A percentile compares a stretch with the other conserved stretches of the same genome.
Evolutionary conservation across 2,329 filamentous ascomycete species (phyloP).

Genomic region (Cytospora leucostoma): DNA sequence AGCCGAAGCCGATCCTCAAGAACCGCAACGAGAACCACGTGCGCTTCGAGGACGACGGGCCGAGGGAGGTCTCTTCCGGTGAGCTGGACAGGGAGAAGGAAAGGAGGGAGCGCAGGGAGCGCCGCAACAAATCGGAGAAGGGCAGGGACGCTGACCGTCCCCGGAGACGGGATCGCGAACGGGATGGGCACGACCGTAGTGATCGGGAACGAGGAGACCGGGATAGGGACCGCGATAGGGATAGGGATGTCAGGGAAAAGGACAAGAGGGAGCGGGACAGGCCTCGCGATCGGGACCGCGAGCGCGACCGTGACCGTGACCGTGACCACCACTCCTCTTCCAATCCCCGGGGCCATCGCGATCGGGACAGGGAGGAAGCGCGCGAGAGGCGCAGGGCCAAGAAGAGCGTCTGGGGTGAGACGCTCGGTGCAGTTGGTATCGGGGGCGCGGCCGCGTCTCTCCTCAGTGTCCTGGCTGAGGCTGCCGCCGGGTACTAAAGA

Average conservation of each 20-base stretch:
- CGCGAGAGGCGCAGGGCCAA: constrained; percentile 38
- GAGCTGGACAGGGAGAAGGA: constrained; percentile 34
- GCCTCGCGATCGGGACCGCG: constrained; percentile 42
- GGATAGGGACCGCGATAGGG: constrained; percentile 35
- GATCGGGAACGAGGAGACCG: constrained; percentile 25
- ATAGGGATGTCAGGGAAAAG: constrained; percentile 39
- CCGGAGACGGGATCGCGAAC: constrained; percentile 33
- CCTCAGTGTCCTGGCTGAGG: constrained; percentile 59
- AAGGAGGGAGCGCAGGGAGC: constrained; percentile 21
- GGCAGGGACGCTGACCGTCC: constrained; percentile 30
- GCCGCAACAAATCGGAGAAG: constrained; percentile 15
- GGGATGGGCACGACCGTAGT: constrained; percentile 34
- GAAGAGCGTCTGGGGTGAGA: constrained; percentile 54
- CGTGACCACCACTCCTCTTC: constrained; percentile 36
- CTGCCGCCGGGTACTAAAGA: constrained; percentile 42
- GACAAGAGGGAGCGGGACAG: constrained; percentile 39
- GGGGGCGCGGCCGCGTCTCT: constrained; percentile 62
- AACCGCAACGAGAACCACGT: constrained; percentile 61
- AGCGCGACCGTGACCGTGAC: constrained; percentile 48
- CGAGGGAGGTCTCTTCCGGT: constrained; percentile 44
- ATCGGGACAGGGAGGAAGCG: constrained; percentile 43
- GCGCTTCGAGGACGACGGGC: constrained; percentile 51
- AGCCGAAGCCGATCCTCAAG: constrained; percentile 62
- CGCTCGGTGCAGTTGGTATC: constrained; percentile 59
- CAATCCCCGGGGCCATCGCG: constrained; percentile 30